Evolutionary conservation across 805 yeast genomes (phyloP).

Genomic region (Wickerhamomyces mucosus): DNA sequence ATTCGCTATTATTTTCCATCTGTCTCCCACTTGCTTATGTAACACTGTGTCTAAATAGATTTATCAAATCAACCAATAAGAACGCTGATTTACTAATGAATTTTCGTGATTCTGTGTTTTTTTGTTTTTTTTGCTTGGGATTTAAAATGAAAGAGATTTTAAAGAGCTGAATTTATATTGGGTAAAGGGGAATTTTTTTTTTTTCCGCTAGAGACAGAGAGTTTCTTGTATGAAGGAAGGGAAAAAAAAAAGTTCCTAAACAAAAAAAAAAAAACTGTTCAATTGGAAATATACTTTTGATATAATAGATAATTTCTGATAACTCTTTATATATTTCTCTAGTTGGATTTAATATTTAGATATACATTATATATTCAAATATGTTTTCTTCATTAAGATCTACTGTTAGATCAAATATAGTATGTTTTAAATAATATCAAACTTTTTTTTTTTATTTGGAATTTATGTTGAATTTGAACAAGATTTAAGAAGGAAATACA

Average conservation of each 20-base stretch:
- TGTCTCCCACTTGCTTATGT: no score
- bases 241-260: constrained; percentile 1
- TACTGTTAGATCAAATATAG: constrained; percentile 23
- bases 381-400: constrained; percentile 24
- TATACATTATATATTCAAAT: constrained; percentile 4
- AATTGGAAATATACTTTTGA: background rate
- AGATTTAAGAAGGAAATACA: background rate
- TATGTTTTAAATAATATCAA: constrained; percentile 7
- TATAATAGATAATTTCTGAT: background rate
- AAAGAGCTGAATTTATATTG: no score
- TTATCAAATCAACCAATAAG: no score
- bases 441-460: background rate
- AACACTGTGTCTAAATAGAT: no score
- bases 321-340: background rate
- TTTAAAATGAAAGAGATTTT: no score
- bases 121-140: no score
- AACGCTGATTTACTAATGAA: no score
- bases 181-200: no score
- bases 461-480: background rate
- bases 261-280: background rate
- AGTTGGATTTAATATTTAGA: constrained; percentile 1
- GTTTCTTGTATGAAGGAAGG: background rate
- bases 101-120: no score
- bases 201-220: no score
- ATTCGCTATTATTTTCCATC: no score